Conservation (phyloP, 2,329 filamentous ascomycete species). For the Claviceps spartinae region DNA sequence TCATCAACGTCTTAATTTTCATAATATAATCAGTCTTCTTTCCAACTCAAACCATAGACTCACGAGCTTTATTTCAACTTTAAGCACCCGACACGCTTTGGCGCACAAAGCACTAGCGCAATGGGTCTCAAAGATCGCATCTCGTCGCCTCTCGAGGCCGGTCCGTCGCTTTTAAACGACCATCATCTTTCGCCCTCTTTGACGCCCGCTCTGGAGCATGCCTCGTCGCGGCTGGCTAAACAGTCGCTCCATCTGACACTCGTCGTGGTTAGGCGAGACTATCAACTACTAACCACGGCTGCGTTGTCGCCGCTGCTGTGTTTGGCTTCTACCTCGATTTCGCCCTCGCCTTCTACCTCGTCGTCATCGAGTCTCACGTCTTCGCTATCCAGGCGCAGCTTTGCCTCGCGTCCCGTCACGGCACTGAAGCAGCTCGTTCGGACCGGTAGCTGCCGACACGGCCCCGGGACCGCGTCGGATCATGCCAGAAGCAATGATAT, state of each 20-base stretch:
- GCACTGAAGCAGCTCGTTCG: constrained; percentile 20
- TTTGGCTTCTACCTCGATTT: neutral
- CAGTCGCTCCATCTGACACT: constrained; percentile 44
- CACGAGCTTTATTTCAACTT: neutral
- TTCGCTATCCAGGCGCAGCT: constrained; percentile 6
- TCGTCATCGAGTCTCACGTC: constrained; percentile 12
- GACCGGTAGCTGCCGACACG: constrained; percentile 10
- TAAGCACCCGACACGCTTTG: neutral
- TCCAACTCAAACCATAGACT: too few species aligned
- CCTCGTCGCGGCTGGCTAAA: constrained; percentile 39
- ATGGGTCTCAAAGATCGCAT: constrained; percentile 43
- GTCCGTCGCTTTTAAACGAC: constrained; percentile 42
- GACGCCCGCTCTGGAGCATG: constrained; percentile 42
- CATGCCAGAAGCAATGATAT: constrained; percentile 5
- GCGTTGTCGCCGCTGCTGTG: constrained; percentile 8
- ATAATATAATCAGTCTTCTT: too few species aligned
- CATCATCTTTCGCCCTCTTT: constrained; percentile 44
- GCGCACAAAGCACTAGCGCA: neutral
- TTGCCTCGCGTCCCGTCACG: constrained; percentile 16
- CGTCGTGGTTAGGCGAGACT: constrained; percentile 41
- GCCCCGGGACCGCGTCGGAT: neutral
- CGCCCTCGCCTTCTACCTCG: constrained; percentile 13
- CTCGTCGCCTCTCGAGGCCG: constrained; percentile 50
- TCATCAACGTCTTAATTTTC: too few species aligned
- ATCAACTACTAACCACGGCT: constrained; percentile 33